Evolutionary conservation across 2,329 filamentous ascomycete genomes (phyloP).

Genomic region (Scedosporium boydii): DNA sequence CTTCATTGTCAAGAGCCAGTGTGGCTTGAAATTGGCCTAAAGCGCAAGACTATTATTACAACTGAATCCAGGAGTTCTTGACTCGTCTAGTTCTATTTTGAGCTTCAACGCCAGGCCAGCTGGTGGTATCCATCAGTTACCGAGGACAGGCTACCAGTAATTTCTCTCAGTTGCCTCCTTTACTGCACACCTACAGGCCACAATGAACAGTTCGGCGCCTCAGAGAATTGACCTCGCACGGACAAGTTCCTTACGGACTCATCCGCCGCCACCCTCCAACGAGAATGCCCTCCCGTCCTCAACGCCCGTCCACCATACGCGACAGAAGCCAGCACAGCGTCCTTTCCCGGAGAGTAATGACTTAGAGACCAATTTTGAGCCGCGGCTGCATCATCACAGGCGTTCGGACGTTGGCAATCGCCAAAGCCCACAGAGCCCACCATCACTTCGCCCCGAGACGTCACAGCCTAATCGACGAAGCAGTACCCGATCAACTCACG

Average conservation of each 20-base stretch:
- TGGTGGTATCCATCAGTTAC: not conserved
- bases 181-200: not conserved
- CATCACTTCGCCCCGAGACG: not conserved
- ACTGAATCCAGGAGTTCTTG: not conserved
- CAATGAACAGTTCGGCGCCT: not conserved
- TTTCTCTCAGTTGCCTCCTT: not conserved
- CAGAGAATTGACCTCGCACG: not conserved
- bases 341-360: not conserved
- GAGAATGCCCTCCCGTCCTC: not conserved
- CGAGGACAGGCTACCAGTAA: not conserved
- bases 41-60: not conserved
- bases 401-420: not conserved
- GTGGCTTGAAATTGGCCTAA: not conserved
- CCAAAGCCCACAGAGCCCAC: not conserved
- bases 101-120: not conserved
- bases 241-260: not conserved
- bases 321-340: not conserved
- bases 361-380: not conserved
- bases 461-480: conserved; percentile 8
- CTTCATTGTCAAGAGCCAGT: not conserved
- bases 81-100: not conserved
- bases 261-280: not conserved
- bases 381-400: not conserved
- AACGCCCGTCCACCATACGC: not conserved
- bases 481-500: conserved; percentile 7